Evolutionary conservation across 1,284 basidiomycete genomes (phyloP), one percentile per base, ranked within the genome.

Genomic region (Pisolithus thermaeus): DNA sequence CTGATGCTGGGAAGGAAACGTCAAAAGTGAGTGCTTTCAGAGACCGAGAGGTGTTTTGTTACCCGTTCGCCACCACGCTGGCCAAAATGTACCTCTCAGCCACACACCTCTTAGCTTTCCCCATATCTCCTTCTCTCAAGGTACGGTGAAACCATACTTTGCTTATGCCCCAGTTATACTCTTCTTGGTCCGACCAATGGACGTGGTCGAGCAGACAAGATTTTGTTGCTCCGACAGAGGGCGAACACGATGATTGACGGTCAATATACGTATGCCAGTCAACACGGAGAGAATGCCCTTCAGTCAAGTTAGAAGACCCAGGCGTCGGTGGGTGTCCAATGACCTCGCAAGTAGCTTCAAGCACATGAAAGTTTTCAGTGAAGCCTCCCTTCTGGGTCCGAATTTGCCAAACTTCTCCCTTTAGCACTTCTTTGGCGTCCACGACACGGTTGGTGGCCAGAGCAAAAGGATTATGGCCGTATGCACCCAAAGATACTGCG

Each of bases 321-420:
- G 52, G 32, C 8, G 51, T 47, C 14, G 64, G 46, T 1, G 68
- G 63, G 30, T 63, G 68, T 2, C 84, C 84, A 51, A 87, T 74
- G 27, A 83, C 80, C 62, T 89, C 86, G 58, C 86, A 87, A 0
- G 86, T 89, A 14, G 74, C 59, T 54, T 84, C 83, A 0, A 89
- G 67, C 30, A 86, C 77, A 58, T 81, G 79, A 55, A 78, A 73
- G 3, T 60, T 64, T 50, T 74, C 66, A 41, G 50, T 46, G 7
- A 49, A 46, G 11, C 41, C 32, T 1, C 46, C 22, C 37, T 67
- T 67, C 23, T 52, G 59, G 16, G 76, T 59, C 25, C 71, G 69
- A 35, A 88, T 62, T 18, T 62, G 67, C 84, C 86, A 88, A 22
- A 88, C 70, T 50, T 86, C 81, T 11, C 67, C 70, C 25, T 68